phyloP scores from a whole-genome alignment of 768 basidiomycete genomes.

The Tephrocybe sp. region DNA sequence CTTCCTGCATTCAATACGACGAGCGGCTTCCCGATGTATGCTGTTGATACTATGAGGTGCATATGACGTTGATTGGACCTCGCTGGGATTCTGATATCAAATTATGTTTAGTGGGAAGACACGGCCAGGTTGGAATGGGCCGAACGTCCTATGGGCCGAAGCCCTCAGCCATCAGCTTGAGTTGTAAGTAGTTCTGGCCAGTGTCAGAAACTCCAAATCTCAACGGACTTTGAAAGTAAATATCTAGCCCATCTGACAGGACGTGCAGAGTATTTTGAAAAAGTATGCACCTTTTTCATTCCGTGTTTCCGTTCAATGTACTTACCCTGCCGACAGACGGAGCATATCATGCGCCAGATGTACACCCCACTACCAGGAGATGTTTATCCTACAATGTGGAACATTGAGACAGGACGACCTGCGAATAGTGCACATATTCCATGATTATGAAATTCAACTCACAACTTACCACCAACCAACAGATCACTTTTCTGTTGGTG shows the following conservation, averaged over 20 bases:
- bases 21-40: constrained; percentile 66
- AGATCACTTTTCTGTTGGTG: constrained; percentile 51
- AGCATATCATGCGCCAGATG: constrained; percentile 46
- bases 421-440: constrained; percentile 35
- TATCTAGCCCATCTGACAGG: constrained; percentile 78
- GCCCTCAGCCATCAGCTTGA: constrained; percentile 64
- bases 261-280: constrained; percentile 56
- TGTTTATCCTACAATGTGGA: constrained; percentile 57
- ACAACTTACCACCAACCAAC: too few relatives aligned
- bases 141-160: constrained; percentile 36
- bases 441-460: too few relatives aligned
- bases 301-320: background rate
- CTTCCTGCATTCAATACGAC: constrained; percentile 69
- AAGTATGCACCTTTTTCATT: constrained; percentile 20
- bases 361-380: constrained; percentile 45
- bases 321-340: constrained; percentile 34
- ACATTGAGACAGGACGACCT: constrained; percentile 41
- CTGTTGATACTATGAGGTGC: constrained; percentile 61
- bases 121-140: constrained; percentile 28
- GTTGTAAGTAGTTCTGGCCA: constrained; percentile 33
- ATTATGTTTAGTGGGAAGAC: constrained; percentile 32
- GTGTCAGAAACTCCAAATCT: background rate
- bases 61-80: constrained; percentile 11
- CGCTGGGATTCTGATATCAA: background rate
- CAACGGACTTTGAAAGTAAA: constrained; percentile 43